phyloP scores from a whole-genome alignment of 352 stramenopile species.

The Globisporangium heterothallicum region DNA sequence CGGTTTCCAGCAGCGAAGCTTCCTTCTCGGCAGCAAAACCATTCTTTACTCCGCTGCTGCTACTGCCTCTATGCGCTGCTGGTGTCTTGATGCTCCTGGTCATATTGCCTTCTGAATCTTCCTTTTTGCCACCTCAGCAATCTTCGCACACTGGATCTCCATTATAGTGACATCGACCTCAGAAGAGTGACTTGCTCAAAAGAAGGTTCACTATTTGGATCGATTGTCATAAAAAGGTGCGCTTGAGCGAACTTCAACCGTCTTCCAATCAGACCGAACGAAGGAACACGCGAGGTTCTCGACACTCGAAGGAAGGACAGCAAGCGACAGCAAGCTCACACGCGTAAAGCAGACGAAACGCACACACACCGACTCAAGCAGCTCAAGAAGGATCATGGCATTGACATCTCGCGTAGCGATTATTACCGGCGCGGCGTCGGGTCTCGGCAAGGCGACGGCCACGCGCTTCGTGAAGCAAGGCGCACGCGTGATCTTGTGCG shows the following conservation, averaged over 20 bases:
- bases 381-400: conserved; percentile 29
- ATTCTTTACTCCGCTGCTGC: background rate
- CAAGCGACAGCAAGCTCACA: too few relatives aligned
- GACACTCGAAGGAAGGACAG: background rate
- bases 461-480: conserved; percentile 86
- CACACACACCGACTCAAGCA: background rate
- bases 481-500: conserved; percentile 89
- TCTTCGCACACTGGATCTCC: background rate
- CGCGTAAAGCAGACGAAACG: too few relatives aligned
- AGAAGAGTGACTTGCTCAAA: background rate
- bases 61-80: background rate
- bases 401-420: conserved; percentile 75
- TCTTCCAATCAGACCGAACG: background rate
- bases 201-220: background rate
- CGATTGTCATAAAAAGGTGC: background rate
- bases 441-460: conserved; percentile 92
- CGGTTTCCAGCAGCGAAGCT: conserved; percentile 32
- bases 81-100: background rate
- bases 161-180: background rate
- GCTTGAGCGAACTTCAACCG: background rate
- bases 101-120: background rate
- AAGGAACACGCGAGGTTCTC: background rate
- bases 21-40: background rate
- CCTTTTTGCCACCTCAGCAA: background rate
- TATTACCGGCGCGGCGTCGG: conserved; percentile 91